Base-by-base conservation (phyloP, 2,329 filamentous ascomycete genomes). In the Curvularia spicifera region DNA sequence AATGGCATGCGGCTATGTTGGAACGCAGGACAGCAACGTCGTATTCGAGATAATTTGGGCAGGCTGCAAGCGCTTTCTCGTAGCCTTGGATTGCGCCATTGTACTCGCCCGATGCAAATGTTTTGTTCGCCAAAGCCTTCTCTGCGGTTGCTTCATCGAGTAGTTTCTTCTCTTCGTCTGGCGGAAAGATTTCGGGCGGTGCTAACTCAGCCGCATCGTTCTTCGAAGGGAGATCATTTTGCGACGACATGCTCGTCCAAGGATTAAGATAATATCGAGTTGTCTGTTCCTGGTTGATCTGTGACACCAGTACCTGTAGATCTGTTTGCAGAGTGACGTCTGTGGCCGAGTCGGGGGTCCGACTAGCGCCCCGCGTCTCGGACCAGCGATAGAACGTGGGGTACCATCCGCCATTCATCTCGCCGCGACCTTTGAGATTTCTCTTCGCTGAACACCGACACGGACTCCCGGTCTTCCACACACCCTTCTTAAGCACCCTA, bases 1-100 rank as follows among this genome's bases (percentile, higher is more conserved):
- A 76, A 69, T 97, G 87, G 73, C 93, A 97, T 9, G 93, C 94
- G 1, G 94, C 86, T 65, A 97, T 89, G 79, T 98, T 98, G 74
- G 90, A 93, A 58, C 89, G 87, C 5, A 98, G 82, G 9, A 98
- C 91, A 26, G 93, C 92, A 61, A 94, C 83, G 67, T 97, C 92
- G 78, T 91, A 97, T 74, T 94, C 88, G 26, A 96, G 85, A 74
- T 96, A 96, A 64, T 87, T 88, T 1, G 94, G 94, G 70, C 91
- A 93, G 7, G 88, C 85, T 12, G 87, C 83, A 3, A 96, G 82
- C 22, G 95, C 93, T 65, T 89, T 86, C 70, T 93, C 89, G 78
- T 98, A 98, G 60, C 85, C 89, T 65, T 88, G 85, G 61, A 98
- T 89, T 40, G 94, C 94, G 61, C 89, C 87, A 55, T 89, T 85